Evolutionary conservation across 176 grass and related monocot genomes (phyloP).

Genomic region (bread wheat (Triticum aestivum)): DNA sequence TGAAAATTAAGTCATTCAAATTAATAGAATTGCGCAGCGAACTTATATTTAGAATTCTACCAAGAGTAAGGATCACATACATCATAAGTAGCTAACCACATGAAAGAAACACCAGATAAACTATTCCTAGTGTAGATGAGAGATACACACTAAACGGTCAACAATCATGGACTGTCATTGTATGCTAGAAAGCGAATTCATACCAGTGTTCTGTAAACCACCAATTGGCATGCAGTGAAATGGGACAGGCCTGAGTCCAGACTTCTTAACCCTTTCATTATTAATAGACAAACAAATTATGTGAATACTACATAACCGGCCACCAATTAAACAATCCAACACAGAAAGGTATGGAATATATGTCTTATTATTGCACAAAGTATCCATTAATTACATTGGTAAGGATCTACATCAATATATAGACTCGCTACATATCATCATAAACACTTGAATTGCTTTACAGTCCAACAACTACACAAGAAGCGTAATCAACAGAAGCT

Average conservation of each 20-base stretch:
- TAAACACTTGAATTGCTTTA: neutral
- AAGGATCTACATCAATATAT: conserved; percentile 9
- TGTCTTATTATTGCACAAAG: neutral
- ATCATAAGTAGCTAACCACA: neutral
- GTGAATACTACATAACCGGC: neutral
- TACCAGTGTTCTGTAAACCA: neutral
- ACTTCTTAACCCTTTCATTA: neutral
- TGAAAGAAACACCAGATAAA: neutral
- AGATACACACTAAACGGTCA: neutral
- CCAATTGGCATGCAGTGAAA: neutral
- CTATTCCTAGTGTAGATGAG: neutral
- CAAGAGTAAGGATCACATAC: neutral
- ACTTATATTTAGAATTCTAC: neutral
- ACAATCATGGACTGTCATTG: neutral
- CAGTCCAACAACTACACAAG: conserved; percentile 1
- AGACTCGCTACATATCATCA: neutral
- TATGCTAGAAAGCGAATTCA: neutral
- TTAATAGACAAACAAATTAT: conserved; percentile 5
- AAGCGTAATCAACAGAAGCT: neutral
- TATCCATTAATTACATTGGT: neutral
- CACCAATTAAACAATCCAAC: neutral
- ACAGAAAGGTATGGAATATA: neutral
- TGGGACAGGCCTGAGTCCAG: neutral
- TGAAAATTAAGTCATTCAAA: neutral
- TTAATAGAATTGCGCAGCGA: neutral